A percentile compares a stretch with the other conserved stretches of the same genome.
Evolutionary conservation across 495 filamentous ascomycete genomes (phyloP).

Genomic region (Aspergillus taichungensis): DNA sequence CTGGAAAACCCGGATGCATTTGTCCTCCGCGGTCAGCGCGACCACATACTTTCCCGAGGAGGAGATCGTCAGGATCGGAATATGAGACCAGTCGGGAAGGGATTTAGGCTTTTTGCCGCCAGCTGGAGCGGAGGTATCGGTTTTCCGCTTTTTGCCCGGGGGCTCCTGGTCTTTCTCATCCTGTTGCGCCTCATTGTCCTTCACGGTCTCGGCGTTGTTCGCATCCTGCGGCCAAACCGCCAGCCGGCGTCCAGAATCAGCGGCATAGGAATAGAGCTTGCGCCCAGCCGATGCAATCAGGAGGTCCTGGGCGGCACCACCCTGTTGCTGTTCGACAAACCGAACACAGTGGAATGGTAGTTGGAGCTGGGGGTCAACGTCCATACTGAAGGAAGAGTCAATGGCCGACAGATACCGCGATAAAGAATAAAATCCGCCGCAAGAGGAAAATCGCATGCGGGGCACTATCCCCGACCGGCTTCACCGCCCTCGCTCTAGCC

Average conservation of each 20-base stretch:
- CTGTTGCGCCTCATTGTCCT: conserved; percentile 9
- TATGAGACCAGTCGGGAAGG: conserved; percentile 31
- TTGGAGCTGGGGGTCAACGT: conserved; percentile 26
- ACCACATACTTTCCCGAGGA: conserved; percentile 57
- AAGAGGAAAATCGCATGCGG: too few relatives aligned
- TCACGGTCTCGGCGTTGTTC: conserved; percentile 10
- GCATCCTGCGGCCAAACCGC: conserved; percentile 42
- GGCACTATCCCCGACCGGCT: too few relatives aligned
- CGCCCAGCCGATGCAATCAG: conserved; percentile 49
- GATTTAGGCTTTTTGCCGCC: conserved; percentile 15
- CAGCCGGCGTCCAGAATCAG: conserved; percentile 32
- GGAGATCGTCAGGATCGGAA: conserved; percentile 50
- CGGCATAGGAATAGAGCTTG: conserved; percentile 43
- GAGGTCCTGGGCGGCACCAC: conserved; percentile 21
- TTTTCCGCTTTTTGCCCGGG: conserved; percentile 45
- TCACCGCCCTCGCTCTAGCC: too few relatives aligned
- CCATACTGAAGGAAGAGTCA: conserved; percentile 1
- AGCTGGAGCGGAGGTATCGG: conserved; percentile 14
- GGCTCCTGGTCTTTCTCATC: conserved; percentile 26
- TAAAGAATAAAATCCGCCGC: background rate
- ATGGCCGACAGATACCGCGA: conserved; percentile 5
- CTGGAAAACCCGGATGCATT: conserved; percentile 74
- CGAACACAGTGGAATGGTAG: conserved; percentile 48
- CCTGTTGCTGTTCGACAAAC: conserved; percentile 25
- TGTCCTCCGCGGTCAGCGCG: conserved; percentile 80